A percentile compares a stretch with the other conserved stretches of the same genome.
Conservation (phyloP, 2,329 filamentous ascomycete genomes). For the Talaromyces sp. region DNA sequence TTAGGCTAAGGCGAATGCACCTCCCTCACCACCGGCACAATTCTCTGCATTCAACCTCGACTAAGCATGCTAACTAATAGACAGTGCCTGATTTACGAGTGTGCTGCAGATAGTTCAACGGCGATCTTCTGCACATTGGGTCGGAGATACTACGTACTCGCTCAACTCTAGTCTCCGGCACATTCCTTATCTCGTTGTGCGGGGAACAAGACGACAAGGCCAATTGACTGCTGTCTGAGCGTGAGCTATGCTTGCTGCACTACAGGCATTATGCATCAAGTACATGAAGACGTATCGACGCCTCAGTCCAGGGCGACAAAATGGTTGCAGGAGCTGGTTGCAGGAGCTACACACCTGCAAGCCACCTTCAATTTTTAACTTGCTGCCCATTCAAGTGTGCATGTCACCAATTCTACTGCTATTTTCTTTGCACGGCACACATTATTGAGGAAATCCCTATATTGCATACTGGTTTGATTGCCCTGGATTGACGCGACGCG, state of each 20-base stretch:
- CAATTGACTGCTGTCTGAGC: neutral
- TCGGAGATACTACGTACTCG: neutral
- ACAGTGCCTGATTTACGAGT: neutral
- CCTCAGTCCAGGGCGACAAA: neutral
- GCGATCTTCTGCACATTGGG: too few species aligned
- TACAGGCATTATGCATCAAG: neutral
- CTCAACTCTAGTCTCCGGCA: neutral
- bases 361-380: neutral
- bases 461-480: too few species aligned
- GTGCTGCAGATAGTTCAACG: too few species aligned
- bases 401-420: neutral
- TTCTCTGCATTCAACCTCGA: too few species aligned
- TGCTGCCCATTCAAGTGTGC: neutral
- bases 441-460: neutral
- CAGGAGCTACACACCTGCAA: neutral
- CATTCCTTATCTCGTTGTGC: neutral
- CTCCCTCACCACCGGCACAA: neutral
- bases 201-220: neutral
- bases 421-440: neutral
- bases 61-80: neutral
- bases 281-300: neutral
- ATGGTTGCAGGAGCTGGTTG: neutral
- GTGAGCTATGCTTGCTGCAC: neutral
- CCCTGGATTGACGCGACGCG: too few species aligned
- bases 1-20: neutral